phyloP scores from a whole-genome alignment of 108 stramenopile genomes.

The Schizochytrium sp. region DNA sequence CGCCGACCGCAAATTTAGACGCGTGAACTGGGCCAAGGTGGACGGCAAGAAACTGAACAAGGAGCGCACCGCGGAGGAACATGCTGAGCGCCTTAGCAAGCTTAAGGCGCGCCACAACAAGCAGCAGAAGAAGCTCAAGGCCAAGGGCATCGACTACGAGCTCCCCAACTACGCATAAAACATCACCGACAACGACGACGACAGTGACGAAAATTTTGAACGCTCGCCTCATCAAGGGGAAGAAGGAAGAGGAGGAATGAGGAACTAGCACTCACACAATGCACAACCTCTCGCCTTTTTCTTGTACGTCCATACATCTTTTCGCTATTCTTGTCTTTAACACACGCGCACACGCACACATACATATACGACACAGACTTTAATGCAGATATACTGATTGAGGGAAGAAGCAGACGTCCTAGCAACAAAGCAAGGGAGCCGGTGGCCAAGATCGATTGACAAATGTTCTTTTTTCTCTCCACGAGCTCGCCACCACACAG shows the following conservation, averaged over 20 bases:
- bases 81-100: neutral
- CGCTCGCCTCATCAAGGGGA: neutral
- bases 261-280: too few relatives aligned
- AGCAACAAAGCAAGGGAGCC: too few relatives aligned
- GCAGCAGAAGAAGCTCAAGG: neutral
- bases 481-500: too few relatives aligned
- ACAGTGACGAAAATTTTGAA: neutral
- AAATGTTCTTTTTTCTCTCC: too few relatives aligned
- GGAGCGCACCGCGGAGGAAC: neutral
- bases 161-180: conserved; percentile 43
- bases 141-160: conserved; percentile 61
- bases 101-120: neutral
- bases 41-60: neutral
- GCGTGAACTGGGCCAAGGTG: neutral
- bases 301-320: too few relatives aligned
- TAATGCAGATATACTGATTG: too few relatives aligned
- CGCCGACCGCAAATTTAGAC: conserved; percentile 50
- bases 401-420: too few relatives aligned
- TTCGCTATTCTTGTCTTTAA: too few relatives aligned
- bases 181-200: neutral
- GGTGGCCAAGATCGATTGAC: too few relatives aligned
- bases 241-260: neutral
- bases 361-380: too few relatives aligned
- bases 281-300: too few relatives aligned
- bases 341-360: too few relatives aligned